These are phyloP conservation scores for Apiospora pterosperma DNA, from an alignment of 2,329 filamentous ascomycete species.

Conservation along the genomic window DNA sequence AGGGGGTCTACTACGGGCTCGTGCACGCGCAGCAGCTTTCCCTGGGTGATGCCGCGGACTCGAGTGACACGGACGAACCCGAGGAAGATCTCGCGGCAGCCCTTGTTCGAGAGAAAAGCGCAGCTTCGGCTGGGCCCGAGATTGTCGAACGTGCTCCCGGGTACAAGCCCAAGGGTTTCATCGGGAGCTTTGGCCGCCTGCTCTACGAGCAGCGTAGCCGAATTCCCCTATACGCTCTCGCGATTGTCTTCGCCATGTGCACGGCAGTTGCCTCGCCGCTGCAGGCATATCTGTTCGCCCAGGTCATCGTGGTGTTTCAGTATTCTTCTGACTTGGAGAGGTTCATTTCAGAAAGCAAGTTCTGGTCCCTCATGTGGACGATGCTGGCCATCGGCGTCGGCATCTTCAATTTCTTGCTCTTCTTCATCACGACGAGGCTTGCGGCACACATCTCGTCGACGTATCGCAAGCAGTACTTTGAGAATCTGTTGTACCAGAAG, in stretches of 20 bases:
- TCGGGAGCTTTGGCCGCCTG: slow-evolving; percentile 53
- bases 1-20: slow-evolving; percentile 64
- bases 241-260: slow-evolving; percentile 43
- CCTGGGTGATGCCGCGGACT: slow-evolving; percentile 44
- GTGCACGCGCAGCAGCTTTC: slow-evolving; percentile 62
- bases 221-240: slow-evolving; percentile 48
- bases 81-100: slow-evolving; percentile 37
- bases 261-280: slow-evolving; percentile 44
- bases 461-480: slow-evolving; percentile 59
- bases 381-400: slow-evolving; percentile 52
- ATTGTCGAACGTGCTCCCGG: slow-evolving; percentile 16
- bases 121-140: slow-evolving; percentile 31
- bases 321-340: slow-evolving; percentile 21
- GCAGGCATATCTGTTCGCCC: slow-evolving; percentile 54
- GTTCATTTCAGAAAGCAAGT: slow-evolving; percentile 43
- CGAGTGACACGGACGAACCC: slow-evolving; percentile 27
- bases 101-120: slow-evolving; percentile 44
- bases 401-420: slow-evolving; percentile 49
- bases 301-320: slow-evolving; percentile 50
- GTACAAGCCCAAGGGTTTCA: slow-evolving; percentile 37
- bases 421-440: slow-evolving; percentile 40
- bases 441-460: slow-evolving; percentile 47
- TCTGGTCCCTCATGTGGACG: slow-evolving; percentile 66
- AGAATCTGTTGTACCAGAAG: slow-evolving; percentile 56
- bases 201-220: slow-evolving; percentile 52